phyloP scores from a whole-genome alignment of 2,329 filamentous ascomycete genomes.

The Zymoseptoria crescenta region DNA sequence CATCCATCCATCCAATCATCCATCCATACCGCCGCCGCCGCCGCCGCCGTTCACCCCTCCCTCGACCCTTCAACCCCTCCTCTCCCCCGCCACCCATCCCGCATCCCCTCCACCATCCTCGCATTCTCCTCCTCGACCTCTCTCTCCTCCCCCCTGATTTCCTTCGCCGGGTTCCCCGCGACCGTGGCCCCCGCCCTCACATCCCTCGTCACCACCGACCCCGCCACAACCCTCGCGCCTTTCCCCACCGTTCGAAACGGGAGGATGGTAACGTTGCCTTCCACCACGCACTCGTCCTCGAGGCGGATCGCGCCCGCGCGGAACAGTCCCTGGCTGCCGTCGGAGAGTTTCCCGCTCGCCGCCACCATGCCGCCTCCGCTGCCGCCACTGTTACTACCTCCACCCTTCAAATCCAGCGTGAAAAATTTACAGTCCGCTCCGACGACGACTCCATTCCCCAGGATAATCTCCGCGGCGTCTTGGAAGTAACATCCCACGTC shows the following conservation, averaged over 20 bases:
- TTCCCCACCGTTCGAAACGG: slow-evolving; percentile 48
- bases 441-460: slow-evolving; percentile 63
- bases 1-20: no score
- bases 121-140: slow-evolving; percentile 13
- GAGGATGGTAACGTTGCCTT: slow-evolving; percentile 53
- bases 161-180: slow-evolving; percentile 38
- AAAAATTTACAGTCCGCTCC: slow-evolving; percentile 79
- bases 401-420: slow-evolving; percentile 46
- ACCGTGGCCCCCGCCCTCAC: slow-evolving; percentile 41
- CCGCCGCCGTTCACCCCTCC: background rate
- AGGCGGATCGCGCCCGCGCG: slow-evolving; percentile 66
- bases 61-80: background rate
- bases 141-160: slow-evolving; percentile 19
- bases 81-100: background rate
- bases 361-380: slow-evolving; percentile 49
- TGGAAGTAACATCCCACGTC: slow-evolving; percentile 77
- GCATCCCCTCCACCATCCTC: slow-evolving; percentile 15
- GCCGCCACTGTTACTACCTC: background rate
- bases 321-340: slow-evolving; percentile 64
- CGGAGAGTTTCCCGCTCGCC: no score
- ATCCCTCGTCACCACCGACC: slow-evolving; percentile 48
- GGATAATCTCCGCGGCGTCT: slow-evolving; percentile 74
- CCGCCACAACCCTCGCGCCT: slow-evolving; percentile 46
- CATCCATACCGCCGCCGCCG: no score
- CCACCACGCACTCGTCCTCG: slow-evolving; percentile 63